Evolutionary conservation across 1,284 basidiomycete genomes (phyloP), one percentile per base, ranked within the genome.

Genomic region (Vanrija sp.): DNA sequence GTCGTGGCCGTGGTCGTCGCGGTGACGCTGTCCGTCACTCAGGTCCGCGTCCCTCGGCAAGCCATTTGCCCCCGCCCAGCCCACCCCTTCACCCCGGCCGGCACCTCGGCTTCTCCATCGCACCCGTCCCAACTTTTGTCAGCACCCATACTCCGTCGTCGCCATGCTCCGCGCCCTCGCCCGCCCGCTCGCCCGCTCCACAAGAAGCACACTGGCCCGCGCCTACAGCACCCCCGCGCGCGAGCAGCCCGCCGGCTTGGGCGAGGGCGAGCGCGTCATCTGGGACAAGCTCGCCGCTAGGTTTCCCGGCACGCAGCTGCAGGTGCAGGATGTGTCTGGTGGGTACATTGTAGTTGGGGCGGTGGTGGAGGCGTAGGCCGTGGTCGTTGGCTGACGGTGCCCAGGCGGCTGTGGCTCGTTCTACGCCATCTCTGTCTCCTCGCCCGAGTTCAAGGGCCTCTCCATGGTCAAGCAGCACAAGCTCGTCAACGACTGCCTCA

Each of bases 391-490:
- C 47, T 43, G 24, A 54, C 53, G 24, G 14, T 22, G 15, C 1
- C 37, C 61, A 95, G 93, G 94, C 51, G 95, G 95, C 25, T 98
- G 95, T 70, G 96, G 95, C 12, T 83, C 87, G 3, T 99, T 98
- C 77, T 99, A 96, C 70, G 89, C 92, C 38, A 96, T 99, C 61
- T 82, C 84, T 37, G 88, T 99, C 57, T 84, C 87, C 4, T 92
- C 89, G 54, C 77, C 84, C 18, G 82, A 82, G 2, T 98, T 99
- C 81, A 85, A 87, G 61, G 95, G 88, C 15, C 75, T 98, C 35
- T 76, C 88, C 0, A 88, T 85, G 35, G 84, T 98, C 60, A 96
- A 97, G 78, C 95, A 98, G 73, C 95, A 99, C 77, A 84, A 86
- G 59, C 78, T 98, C 42, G 92, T 99, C 49, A 96, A 90, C 27